phyloP scores from a whole-genome alignment of 2,329 filamentous ascomycete species.

The Colletotrichum truncatum region DNA sequence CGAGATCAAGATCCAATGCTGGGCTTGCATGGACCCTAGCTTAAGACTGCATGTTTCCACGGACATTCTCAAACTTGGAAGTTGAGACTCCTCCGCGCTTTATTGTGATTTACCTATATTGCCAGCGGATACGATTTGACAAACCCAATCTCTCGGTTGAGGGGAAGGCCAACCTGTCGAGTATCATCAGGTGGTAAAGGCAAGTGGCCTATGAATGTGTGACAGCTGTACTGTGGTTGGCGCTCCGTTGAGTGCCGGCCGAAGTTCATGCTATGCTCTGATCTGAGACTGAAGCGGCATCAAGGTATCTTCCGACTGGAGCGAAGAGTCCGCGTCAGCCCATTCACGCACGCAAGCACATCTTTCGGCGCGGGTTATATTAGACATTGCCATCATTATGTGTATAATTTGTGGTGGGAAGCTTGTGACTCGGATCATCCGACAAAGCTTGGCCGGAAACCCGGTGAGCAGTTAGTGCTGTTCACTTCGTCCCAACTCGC shows the following conservation, averaged over 20 bases:
- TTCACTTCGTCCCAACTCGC: slow-evolving; percentile 2
- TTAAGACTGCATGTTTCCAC: slow-evolving; percentile 4
- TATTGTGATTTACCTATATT: too few species aligned
- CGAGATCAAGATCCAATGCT: slow-evolving; percentile 13
- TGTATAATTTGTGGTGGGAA: not conserved
- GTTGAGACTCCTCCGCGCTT: not conserved
- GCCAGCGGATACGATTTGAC: too few species aligned
- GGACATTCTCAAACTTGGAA: not conserved
- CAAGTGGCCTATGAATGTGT: too few species aligned
- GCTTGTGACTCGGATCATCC: not conserved
- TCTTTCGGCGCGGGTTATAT: not conserved
- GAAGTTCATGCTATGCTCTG: not conserved
- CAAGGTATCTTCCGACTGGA: not conserved
- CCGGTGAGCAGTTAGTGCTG: not conserved
- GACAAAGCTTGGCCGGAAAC: not conserved
- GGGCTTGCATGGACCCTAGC: slow-evolving; percentile 11
- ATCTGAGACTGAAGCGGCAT: not conserved
- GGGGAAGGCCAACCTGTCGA: too few species aligned
- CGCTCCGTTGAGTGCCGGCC: not conserved
- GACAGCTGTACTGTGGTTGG: not conserved
- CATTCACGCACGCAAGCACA: too few species aligned
- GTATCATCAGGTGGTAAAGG: too few species aligned
- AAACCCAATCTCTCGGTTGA: too few species aligned
- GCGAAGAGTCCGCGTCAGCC: not conserved
- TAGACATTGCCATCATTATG: not conserved